phyloP scores from a whole-genome alignment of 139 green algal species.

The Closterium sp. region DNA sequence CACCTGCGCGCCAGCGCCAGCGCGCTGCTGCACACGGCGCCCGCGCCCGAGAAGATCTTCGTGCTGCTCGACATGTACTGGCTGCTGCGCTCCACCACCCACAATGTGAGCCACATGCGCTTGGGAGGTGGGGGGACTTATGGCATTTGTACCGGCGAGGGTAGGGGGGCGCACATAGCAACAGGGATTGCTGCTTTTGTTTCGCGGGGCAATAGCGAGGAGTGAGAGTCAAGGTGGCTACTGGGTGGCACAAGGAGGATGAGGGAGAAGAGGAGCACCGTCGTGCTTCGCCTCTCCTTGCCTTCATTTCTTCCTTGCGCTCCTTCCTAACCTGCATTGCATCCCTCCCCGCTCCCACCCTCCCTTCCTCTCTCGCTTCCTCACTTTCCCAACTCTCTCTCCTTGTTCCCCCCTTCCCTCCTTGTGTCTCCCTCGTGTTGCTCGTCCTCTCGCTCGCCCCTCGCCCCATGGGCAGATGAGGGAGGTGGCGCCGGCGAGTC shows the following conservation, averaged over 20 bases:
- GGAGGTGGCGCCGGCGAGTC: background rate
- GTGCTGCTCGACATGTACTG: background rate
- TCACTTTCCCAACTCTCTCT: too few relatives aligned
- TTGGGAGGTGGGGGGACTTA: too few relatives aligned
- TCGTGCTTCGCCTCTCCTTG: background rate
- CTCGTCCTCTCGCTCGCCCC: too few relatives aligned
- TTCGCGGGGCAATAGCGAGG: background rate
- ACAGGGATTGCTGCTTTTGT: background rate
- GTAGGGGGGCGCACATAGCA: background rate
- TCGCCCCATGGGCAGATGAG: too few relatives aligned
- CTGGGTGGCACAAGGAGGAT: too few relatives aligned
- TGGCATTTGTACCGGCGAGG: background rate
- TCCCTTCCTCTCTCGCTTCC: too few relatives aligned
- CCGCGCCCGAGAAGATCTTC: background rate
- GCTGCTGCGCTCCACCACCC: background rate
- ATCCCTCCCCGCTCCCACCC: too few relatives aligned
- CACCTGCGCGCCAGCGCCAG: background rate
- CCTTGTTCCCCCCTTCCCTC: too few relatives aligned
- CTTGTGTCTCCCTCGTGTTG: too few relatives aligned
- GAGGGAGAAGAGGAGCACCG: too few relatives aligned
- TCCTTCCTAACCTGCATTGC: too few relatives aligned
- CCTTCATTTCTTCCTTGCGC: background rate
- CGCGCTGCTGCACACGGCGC: background rate
- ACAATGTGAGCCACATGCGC: background rate
- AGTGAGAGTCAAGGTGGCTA: background rate